These are phyloP conservation scores for Hypoxylon trugodes DNA, from an alignment of 495 filamentous ascomycete genomes.

Conservation along the genomic window DNA sequence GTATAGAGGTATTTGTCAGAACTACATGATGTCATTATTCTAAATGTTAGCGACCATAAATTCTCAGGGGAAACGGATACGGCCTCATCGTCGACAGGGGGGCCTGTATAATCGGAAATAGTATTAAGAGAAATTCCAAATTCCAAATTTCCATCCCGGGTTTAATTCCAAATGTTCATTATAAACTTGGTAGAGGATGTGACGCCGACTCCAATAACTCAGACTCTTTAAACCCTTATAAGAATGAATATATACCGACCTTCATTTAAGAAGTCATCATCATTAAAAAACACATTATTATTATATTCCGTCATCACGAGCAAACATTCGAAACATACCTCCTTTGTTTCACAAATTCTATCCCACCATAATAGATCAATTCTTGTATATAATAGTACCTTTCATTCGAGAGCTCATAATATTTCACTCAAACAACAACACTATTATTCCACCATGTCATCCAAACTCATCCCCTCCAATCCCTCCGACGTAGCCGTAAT, in stretches of 20 bases:
- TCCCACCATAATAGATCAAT: conserved; percentile 3
- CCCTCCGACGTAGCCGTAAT: conserved; percentile 86
- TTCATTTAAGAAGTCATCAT: neutral
- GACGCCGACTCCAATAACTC: neutral
- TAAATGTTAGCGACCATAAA: too few relatives aligned
- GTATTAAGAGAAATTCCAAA: conserved; percentile 10
- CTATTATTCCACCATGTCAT: conserved; percentile 47
- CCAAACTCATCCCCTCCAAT: conserved; percentile 61
- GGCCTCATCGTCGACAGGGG: neutral
- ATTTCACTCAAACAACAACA: neutral
- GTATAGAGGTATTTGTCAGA: too few relatives aligned
- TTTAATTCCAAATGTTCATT: conserved; percentile 26
- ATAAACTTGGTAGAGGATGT: neutral
- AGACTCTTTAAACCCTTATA: conserved; percentile 1
- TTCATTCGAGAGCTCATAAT: neutral
- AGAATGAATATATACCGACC: conserved; percentile 30
- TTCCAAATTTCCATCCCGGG: neutral
- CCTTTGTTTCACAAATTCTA: conserved; percentile 12
- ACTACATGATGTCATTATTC: too few relatives aligned
- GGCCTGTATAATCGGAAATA: neutral
- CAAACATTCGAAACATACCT: conserved; percentile 1
- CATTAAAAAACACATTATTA: too few relatives aligned
- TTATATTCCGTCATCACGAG: conserved; percentile 7
- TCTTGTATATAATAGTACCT: neutral
- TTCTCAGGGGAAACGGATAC: neutral